phyloP scores from a whole-genome alignment of 768 basidiomycete species.

The Steccherinum ochraceum region DNA sequence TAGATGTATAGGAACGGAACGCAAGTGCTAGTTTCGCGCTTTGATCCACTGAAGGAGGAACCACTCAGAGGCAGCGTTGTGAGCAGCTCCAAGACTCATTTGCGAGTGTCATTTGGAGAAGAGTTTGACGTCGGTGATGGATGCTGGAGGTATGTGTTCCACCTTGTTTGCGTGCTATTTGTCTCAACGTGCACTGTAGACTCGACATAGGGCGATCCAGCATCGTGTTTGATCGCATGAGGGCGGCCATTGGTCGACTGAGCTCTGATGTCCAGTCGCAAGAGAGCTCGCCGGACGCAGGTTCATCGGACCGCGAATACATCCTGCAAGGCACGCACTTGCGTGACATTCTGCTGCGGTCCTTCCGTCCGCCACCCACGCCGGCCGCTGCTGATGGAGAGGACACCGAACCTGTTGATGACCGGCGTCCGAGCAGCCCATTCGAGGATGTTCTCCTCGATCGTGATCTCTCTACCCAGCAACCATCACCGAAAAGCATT shows the following conservation, averaged over 20 bases:
- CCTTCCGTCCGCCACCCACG: conserved; percentile 30
- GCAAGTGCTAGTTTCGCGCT: conserved; percentile 56
- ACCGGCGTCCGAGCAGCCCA: neutral
- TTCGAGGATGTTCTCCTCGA: neutral
- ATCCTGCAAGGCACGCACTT: conserved; percentile 68
- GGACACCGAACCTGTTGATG: neutral
- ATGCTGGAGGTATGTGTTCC: conserved; percentile 37
- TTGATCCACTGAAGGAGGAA: conserved; percentile 54
- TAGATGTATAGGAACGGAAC: conserved; percentile 53
- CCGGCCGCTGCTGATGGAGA: conserved; percentile 15
- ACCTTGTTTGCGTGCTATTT: neutral
- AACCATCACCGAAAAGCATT: conserved; percentile 12
- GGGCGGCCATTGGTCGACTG: conserved; percentile 53
- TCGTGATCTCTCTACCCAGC: neutral
- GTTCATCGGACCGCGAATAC: conserved; percentile 34
- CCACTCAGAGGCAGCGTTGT: conserved; percentile 53
- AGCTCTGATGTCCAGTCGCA: conserved; percentile 43
- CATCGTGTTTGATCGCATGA: conserved; percentile 64
- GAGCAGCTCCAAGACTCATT: conserved; percentile 39
- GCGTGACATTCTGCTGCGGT: conserved; percentile 61
- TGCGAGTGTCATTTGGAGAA: conserved; percentile 55
- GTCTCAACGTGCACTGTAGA: conserved; percentile 15
- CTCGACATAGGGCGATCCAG: conserved; percentile 69
- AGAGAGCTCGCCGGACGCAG: conserved; percentile 22
- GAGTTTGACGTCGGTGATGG: conserved; percentile 37